Base-by-base conservation (phyloP, 2,329 filamentous ascomycete species). In the Microdochium trichocladiopsis region DNA sequence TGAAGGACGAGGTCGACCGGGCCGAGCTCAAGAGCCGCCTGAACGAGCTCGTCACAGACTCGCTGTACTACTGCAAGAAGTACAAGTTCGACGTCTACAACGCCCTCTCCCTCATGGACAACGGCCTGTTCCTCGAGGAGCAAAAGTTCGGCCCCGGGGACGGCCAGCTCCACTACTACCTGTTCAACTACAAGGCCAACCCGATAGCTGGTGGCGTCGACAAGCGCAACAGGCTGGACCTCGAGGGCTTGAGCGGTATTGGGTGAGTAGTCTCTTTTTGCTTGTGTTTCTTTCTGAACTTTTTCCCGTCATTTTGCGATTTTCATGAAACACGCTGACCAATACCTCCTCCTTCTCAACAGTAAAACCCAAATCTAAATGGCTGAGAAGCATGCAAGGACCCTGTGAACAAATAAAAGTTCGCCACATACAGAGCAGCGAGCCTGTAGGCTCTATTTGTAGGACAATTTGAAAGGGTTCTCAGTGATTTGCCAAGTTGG, bases 101-200 rank as follows among this genome's bases (percentile, higher is more conserved):
- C 65, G 93, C 91, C 0, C 79, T 99, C 52, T 95, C 92, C 0
- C 78, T 96, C 37, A 86, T 96, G 71, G 93, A 99, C 70, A 99
- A 99, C 69, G 87, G 84, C 1, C 79, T 97, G 21, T 97, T 99
- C 80, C 78, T 99, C 5, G 86, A 93, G 66, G 80, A 96, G 60
- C 90, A 96, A 65, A 95, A 95, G 70, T 99, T 96, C 63, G 94
- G 93, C 47, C 86, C 88, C 4, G 94, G 94, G 28, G 94, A 99
- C 67, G 94, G 94, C 48, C 90, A 94, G 68, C 77, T 99, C 61
- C 91, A 99, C 70, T 99, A 92, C 73, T 99, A 99, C 70, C 77
- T 99, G 28, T 99, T 95, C 79, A 99, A 99, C 72, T 99, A 96
- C 76, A 84, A 90, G 53, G 89, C 90, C 12, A 85, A 88, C 55